Conservation (phyloP, 2,329 filamentous ascomycete genomes). For the Xylaria sp. region DNA sequence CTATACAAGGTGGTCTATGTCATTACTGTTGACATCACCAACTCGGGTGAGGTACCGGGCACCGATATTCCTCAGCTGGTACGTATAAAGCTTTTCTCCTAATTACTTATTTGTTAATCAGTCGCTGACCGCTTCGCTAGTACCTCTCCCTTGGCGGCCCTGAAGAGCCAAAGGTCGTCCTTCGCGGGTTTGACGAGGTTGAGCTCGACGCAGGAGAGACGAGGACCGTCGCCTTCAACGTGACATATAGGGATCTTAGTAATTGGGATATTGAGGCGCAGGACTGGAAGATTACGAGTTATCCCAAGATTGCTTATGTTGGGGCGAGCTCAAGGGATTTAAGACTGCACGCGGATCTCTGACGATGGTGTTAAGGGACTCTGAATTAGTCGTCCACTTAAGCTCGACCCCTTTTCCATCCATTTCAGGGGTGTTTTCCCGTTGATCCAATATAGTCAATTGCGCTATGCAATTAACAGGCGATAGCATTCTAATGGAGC, state of each 20-base stretch:
- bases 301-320: conserved; percentile 64
- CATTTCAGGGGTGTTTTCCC: too few relatives aligned
- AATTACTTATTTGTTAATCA: neutral
- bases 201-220: conserved; percentile 74
- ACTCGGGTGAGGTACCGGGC: conserved; percentile 72
- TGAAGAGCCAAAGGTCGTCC: conserved; percentile 71
- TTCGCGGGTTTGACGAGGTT: conserved; percentile 85
- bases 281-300: conserved; percentile 76
- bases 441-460: too few relatives aligned
- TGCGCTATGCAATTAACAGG: too few relatives aligned
- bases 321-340: conserved; percentile 57
- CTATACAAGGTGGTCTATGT: conserved; percentile 77
- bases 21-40: conserved; percentile 73
- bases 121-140: conserved; percentile 13
- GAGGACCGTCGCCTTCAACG: conserved; percentile 71
- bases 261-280: conserved; percentile 83
- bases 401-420: too few relatives aligned
- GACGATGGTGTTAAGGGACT: neutral
- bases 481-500: too few relatives aligned
- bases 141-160: conserved; percentile 84
- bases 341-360: conserved; percentile 33
- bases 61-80: conserved; percentile 79
- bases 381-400: too few relatives aligned
- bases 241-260: conserved; percentile 84
- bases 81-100: conserved; percentile 22